Evolutionary conservation across 805 yeast species (phyloP).

Genomic region (Wickerhamomyces kurtzmanii): DNA sequence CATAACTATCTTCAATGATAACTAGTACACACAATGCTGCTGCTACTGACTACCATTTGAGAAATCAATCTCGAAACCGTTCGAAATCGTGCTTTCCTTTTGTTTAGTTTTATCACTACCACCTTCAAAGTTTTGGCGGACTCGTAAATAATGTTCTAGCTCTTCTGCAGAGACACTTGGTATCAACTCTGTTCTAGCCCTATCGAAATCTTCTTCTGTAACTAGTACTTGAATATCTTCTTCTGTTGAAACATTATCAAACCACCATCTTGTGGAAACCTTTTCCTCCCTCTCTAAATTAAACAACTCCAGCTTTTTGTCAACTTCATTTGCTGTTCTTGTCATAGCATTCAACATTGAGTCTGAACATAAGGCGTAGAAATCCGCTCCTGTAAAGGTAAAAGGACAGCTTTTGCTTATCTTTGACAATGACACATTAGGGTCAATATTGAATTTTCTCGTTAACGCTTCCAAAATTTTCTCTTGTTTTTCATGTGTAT

Average conservation of each 20-base stretch:
- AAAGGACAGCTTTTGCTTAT: constrained; percentile 72
- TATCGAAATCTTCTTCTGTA: constrained; percentile 61
- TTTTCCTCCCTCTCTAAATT: constrained; percentile 34
- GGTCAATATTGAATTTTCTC: constrained; percentile 60
- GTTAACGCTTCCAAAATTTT: constrained; percentile 85
- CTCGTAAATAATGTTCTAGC: constrained; percentile 65
- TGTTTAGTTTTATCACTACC: constrained; percentile 16
- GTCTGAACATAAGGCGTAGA: constrained; percentile 92
- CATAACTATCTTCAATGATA: constrained; percentile 14
- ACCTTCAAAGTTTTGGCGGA: constrained; percentile 80
- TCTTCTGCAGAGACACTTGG: constrained; percentile 90
- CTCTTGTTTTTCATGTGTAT: constrained; percentile 80
- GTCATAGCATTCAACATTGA: constrained; percentile 97
- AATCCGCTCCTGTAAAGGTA: constrained; percentile 97
- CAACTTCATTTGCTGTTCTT: constrained; percentile 71
- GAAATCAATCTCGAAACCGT: not conserved
- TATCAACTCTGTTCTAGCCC: constrained; percentile 58
- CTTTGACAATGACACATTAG: constrained; percentile 43
- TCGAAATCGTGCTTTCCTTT: not conserved
- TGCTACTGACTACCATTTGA: not conserved
- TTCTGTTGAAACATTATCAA: constrained; percentile 64
- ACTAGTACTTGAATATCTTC: constrained; percentile 66
- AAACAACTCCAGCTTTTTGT: constrained; percentile 43
- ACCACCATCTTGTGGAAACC: constrained; percentile 79
- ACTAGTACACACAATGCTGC: not conserved